Percentiles rank a stretch among this genome's conserved stretches.
These are phyloP conservation scores for Solanum rostratum DNA, from an alignment of 257 asterid species.

Conservation along the genomic window DNA sequence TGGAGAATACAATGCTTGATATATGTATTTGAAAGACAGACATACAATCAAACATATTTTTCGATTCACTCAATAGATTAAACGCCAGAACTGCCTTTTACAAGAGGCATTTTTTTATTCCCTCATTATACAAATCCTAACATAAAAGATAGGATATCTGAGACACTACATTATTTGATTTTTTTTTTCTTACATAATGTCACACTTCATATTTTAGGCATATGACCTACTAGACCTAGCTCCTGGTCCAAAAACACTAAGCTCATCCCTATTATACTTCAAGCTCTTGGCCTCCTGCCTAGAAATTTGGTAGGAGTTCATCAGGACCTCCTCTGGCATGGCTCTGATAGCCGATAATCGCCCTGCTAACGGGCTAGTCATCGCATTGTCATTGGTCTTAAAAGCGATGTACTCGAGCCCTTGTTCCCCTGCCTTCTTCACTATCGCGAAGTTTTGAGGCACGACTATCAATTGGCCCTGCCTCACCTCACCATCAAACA, in stretches of 20 bases:
- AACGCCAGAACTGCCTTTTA: not conserved
- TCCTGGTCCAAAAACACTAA: constrained; percentile 3
- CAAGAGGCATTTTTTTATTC: not conserved
- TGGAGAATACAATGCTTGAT: not conserved
- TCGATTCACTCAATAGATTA: not conserved
- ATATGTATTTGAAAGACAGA: not conserved
- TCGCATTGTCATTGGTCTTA: constrained; percentile 51
- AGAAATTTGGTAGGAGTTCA: constrained; percentile 24
- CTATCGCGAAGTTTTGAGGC: constrained; percentile 41
- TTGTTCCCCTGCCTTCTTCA: constrained; percentile 34
- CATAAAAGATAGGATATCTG: not conserved
- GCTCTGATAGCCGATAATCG: constrained; percentile 31
- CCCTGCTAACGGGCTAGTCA: constrained; percentile 33
- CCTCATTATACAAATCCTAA: not conserved
- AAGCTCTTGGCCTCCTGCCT: constrained; percentile 29
- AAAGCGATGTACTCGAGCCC: constrained; percentile 51
- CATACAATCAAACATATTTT: not conserved
- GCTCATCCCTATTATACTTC: constrained; percentile 43
- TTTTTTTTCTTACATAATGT: not conserved
- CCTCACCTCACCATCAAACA: constrained; percentile 37
- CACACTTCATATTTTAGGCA: not conserved
- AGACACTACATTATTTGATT: not conserved
- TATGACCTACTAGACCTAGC: not conserved
- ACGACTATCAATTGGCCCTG: constrained; percentile 42
- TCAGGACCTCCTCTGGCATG: constrained; percentile 50